Evolutionary conservation across 257 asterid genomes (phyloP), one percentile per base, ranked within the genome.

Genomic region (Mentha longifolia): DNA sequence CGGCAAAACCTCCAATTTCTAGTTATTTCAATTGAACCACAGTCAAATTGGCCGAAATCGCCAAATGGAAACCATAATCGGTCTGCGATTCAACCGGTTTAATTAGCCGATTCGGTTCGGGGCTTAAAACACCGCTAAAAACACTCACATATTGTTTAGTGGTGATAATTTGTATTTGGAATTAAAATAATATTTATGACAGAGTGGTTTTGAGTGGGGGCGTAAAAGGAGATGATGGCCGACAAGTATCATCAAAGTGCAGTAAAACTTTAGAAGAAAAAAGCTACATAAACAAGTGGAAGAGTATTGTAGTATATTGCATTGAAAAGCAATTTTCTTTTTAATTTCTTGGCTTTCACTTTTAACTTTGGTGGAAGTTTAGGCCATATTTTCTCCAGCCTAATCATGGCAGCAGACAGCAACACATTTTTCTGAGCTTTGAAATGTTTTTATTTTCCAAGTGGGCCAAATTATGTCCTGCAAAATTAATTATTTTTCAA

Each of bases 371-470:
- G 81, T 75, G 81, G 85, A 76, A 76, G 75, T 76, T 74, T 74
- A 41, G 72, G 71, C 43, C 43, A 2, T 58, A 16, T 3, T 81
- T 74, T 66, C 74, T 60, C 69, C 73, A 43, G 75, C 74, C 76
- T 71, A 78, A 83, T 87, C 71, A 87, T 87, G 86, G 79, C 86
- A 76, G 83, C 47, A 61, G 50, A 80, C 87, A 82, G 35, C 61
- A 83, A 63, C 75, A 74, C 84, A 79, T 57, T 76, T 35, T 82
- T 80, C 70, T 50, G 65, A 79, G 81, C 79, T 78, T 61, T 82
- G 71, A 71, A 81, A 74, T 65, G 67, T 58, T 56, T 56, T 4
- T 39, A 64, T 58, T 60, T 52, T 19, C 14, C 9, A 37, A 47
- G 85, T 80, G 84, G 85, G 86, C 72, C 76, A 50, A 78, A 66